phyloP scores from a whole-genome alignment of 345 rosid genomes.

The Eucalyptus marginata region DNA sequence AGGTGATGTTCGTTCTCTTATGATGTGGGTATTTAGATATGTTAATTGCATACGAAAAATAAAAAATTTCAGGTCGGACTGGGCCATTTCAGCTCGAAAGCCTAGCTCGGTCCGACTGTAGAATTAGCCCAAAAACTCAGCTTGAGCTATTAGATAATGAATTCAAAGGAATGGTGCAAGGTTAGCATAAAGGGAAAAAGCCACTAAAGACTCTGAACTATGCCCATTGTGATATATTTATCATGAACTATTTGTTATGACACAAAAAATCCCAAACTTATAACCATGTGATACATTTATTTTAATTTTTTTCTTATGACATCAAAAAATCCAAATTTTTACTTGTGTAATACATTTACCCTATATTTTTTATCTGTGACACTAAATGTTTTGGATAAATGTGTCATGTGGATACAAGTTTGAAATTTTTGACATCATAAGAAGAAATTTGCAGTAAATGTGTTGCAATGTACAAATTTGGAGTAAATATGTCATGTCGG shows the following conservation, averaged over 20 bases:
- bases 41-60: neutral
- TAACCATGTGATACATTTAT: neutral
- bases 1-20: neutral
- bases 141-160: neutral
- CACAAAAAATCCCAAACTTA: accelerated
- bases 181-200: neutral
- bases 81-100: neutral
- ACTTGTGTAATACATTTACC: too few relatives aligned
- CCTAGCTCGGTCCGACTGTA: neutral
- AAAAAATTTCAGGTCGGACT: neutral
- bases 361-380: accelerated
- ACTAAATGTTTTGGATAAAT: neutral
- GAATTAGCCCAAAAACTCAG: neutral
- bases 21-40: neutral
- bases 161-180: too few relatives aligned
- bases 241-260: accelerated
- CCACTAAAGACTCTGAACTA: accelerated
- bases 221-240: too few relatives aligned
- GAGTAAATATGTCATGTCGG: accelerated
- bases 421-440: neutral
- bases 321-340: neutral
- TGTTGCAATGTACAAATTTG: too few relatives aligned
- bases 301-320: too few relatives aligned
- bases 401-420: accelerated
- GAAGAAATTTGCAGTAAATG: accelerated